Conservation (phyloP, 2,329 filamentous ascomycete genomes). For the Bisporella sp. region DNA sequence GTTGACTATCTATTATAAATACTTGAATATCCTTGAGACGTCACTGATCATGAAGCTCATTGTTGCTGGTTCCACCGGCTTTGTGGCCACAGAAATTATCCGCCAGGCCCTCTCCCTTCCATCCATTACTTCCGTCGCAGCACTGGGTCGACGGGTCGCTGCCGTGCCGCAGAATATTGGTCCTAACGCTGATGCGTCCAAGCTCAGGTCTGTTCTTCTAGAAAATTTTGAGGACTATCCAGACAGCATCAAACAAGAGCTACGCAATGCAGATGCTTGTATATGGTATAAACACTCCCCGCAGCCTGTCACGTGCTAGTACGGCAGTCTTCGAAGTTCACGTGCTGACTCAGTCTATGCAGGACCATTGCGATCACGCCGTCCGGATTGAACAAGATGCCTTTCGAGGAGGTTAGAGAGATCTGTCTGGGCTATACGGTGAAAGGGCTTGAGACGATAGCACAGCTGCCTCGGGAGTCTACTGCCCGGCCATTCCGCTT, state of each 20-base stretch:
- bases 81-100: conserved; percentile 30
- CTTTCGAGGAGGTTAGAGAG: conserved; percentile 31
- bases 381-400: conserved; percentile 22
- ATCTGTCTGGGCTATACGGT: conserved; percentile 35
- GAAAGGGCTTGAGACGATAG: conserved; percentile 30
- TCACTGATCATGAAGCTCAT: conserved; percentile 29
- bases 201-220: conserved; percentile 27
- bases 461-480: conserved; percentile 8
- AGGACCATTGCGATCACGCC: conserved; percentile 39
- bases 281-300: conserved; percentile 27
- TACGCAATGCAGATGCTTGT: conserved; percentile 28
- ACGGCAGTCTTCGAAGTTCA: too few relatives aligned
- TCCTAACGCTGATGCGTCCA: conserved; percentile 11
- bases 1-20: too few relatives aligned
- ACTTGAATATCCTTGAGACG: too few relatives aligned
- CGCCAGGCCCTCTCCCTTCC: conserved; percentile 26
- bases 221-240: conserved; percentile 28
- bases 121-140: conserved; percentile 24
- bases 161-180: conserved; percentile 6
- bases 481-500: conserved; percentile 35
- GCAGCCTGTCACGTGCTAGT: neutral
- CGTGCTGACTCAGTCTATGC: conserved; percentile 9
- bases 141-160: conserved; percentile 19
- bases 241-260: conserved; percentile 24
- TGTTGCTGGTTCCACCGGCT: conserved; percentile 28